Conservation (phyloP, 2,329 filamentous ascomycete genomes). For the Sporothrix luriei region DNA sequence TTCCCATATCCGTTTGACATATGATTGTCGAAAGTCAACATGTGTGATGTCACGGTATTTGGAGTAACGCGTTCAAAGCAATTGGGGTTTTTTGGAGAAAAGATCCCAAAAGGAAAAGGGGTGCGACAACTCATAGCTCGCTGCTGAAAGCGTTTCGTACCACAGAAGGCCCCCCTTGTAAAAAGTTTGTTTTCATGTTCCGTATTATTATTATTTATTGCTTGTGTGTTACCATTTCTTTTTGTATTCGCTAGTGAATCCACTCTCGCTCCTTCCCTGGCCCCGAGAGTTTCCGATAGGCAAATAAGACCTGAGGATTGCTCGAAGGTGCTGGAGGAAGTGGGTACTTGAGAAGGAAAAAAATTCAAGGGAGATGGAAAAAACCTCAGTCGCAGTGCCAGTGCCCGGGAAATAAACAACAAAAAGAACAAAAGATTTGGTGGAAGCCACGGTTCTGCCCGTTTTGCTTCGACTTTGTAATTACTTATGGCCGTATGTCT, state of each 20-base stretch:
- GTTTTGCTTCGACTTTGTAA: neutral
- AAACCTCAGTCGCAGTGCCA: neutral
- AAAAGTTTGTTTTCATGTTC: conserved; percentile 5
- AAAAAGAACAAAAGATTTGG: neutral
- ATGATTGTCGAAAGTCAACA: neutral
- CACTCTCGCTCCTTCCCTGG: conserved; percentile 10
- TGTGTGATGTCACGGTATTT: conserved; percentile 15
- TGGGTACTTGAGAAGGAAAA: conserved; percentile 11
- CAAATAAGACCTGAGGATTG: conserved; percentile 22
- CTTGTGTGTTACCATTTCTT: no score
- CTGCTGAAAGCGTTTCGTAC: neutral
- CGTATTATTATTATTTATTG: conserved; percentile 5
- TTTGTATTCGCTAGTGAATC: neutral
- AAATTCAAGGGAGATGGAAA: conserved; percentile 8
- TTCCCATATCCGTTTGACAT: neutral
- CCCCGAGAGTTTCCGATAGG: conserved; percentile 26
- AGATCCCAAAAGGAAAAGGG: neutral
- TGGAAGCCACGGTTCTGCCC: neutral
- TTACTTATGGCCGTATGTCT: no score
- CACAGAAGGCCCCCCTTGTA: neutral
- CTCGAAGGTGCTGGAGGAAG: conserved; percentile 16
- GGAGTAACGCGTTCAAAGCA: conserved; percentile 17
- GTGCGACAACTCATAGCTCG: neutral
- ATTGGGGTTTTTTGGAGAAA: conserved; percentile 10
- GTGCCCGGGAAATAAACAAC: neutral